phyloP scores from a whole-genome alignment of 2,329 filamentous ascomycete species.

The Venturia aucupariae region DNA sequence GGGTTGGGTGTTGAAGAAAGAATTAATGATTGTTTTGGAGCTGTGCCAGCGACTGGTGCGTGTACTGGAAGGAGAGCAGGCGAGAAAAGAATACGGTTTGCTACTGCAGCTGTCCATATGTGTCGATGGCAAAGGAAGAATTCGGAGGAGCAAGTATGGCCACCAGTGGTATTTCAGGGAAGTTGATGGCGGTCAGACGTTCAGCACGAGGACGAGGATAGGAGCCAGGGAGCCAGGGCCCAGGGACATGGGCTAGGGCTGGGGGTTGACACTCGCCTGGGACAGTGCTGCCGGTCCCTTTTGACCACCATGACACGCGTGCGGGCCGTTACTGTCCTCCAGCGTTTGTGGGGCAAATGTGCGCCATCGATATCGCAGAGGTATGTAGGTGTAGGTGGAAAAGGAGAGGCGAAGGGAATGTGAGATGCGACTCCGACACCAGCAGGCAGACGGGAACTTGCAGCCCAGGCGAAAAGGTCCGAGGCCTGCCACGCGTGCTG shows the following conservation, averaged over 20 bases:
- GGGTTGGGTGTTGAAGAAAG: background rate
- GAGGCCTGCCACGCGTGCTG: slow-evolving; percentile 1
- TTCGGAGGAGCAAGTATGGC: background rate
- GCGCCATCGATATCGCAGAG: background rate
- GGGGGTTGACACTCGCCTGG: background rate
- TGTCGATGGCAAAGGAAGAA: background rate
- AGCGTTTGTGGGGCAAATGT: background rate
- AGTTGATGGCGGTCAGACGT: slow-evolving; percentile 5
- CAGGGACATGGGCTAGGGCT: background rate
- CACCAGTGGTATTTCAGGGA: slow-evolving; percentile 4
- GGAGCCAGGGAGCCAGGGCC: too few species aligned
- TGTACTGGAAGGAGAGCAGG: background rate
- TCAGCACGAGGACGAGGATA: background rate
- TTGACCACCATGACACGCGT: background rate
- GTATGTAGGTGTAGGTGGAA: too few species aligned
- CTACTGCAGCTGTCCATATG: slow-evolving; percentile 4
- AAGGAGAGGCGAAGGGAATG: background rate
- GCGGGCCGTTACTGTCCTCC: background rate
- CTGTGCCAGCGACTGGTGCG: slow-evolving; percentile 1
- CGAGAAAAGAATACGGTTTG: background rate
- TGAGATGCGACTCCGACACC: background rate
- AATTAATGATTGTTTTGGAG: background rate
- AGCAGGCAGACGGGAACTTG: background rate
- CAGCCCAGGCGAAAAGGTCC: background rate
- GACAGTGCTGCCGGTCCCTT: background rate